Evolutionary conservation across 768 basidiomycete genomes (phyloP), one percentile per base, ranked within the genome.

Genomic region (Lanmaoa rubissima): DNA sequence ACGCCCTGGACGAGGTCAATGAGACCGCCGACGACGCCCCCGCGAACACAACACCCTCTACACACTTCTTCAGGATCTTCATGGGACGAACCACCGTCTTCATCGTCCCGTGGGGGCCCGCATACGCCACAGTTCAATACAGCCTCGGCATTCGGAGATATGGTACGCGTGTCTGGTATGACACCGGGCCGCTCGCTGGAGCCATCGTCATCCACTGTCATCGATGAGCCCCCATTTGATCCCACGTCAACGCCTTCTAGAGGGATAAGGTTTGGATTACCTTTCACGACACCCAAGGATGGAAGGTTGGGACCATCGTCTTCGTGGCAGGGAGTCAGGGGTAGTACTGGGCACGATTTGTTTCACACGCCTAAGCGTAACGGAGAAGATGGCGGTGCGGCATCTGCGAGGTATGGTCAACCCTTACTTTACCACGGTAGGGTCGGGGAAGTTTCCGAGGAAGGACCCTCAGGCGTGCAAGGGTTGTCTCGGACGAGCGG

Each of bases 231-330:
- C 6, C 81, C 84, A 1, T 92, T 90, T 64, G 89, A 92, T 68
- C 88, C 89, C 6, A 84, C 85, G 26, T 87, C 88, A 19, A 91
- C 90, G 10, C 90, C 90, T 4, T 91, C 90, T n/a, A 77, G 90
- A 43, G 88, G 89, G 5, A 84, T 90, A 62, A 83, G 76, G 64
- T 84, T 88, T 62, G 77, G 77, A 42, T 65, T 71, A 16, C 73
- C 84, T 3, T 86, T 86, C 63, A 73, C 79, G 40, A 88, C 86
- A 19, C 87, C 86, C n/a, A 88, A 86, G 68, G 78, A 78, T 46
- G 76, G 69, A 34, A 60, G 74, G 36, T 84, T 82, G 81, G 55
- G 61, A 16, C 42, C 53, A 16, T 45, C 53, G 28, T 35, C 59
- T 28, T 45, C 57, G 5, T 64, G 57, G 55, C 66, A 54, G 8